phyloP scores from a whole-genome alignment of 192 early-diverging fungal species.

The Pecoramyces ruminantium region DNA sequence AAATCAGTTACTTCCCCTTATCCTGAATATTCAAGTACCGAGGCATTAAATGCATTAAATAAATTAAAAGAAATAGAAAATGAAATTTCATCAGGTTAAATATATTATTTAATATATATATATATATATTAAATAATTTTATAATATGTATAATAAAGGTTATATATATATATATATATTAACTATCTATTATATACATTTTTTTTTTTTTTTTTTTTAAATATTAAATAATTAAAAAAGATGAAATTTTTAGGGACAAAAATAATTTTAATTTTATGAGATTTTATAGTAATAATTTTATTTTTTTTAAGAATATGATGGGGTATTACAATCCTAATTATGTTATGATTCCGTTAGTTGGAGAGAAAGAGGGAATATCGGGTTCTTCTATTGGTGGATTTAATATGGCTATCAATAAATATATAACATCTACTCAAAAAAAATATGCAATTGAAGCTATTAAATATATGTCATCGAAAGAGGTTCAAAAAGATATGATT shows the following conservation, averaged over 20 bases:
- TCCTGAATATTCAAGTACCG: neutral
- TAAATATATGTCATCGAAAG: neutral
- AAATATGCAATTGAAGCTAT: neutral
- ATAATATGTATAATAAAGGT: no score
- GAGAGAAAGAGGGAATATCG: neutral
- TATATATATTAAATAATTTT: no score
- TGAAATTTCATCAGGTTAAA: neutral
- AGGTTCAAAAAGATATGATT: neutral
- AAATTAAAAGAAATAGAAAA: neutral
- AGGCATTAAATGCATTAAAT: neutral
- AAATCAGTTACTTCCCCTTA: neutral
- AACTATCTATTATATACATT: no score
- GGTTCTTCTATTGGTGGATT: neutral
- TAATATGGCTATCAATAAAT: neutral
- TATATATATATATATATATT: no score
- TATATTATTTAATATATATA: neutral
- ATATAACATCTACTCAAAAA: no score
- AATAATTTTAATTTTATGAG: no score
- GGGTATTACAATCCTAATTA: no score
- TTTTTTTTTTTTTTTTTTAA: no score
- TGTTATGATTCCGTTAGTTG: neutral
- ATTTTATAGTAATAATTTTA: no score
- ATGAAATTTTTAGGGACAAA: no score
- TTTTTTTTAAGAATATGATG: no score
- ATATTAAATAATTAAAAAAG: no score